Conservation (phyloP, 2,329 filamentous ascomycete species). For the Aspergillus terreus region DNA sequence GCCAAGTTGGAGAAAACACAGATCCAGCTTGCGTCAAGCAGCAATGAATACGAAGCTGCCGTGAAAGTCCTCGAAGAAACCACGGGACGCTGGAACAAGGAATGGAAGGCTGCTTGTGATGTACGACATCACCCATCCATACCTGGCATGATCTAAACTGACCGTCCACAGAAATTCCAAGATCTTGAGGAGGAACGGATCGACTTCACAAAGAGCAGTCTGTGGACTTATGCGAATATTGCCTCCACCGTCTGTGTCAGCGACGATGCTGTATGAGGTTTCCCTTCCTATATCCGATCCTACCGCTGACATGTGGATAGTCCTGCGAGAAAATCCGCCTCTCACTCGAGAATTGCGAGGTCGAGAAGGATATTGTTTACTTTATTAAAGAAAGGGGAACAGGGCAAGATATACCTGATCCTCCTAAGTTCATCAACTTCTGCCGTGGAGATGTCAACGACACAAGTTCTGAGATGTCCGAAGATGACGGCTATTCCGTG, state of each 20-base stretch:
- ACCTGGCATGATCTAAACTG: not conserved
- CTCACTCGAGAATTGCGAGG: conserved; percentile 90
- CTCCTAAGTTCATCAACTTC: conserved; percentile 98
- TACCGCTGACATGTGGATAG: conserved; percentile 23
- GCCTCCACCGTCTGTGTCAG: conserved; percentile 96
- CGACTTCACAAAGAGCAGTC: conserved; percentile 94
- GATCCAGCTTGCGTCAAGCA: conserved; percentile 85
- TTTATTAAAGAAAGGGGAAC: conserved; percentile 91
- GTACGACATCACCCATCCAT: conserved; percentile 33
- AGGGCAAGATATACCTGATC: conserved; percentile 94
- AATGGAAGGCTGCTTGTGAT: conserved; percentile 95
- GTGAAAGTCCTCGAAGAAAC: conserved; percentile 94
- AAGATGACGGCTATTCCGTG: conserved; percentile 94
- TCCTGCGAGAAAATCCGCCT: conserved; percentile 95
- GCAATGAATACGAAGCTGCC: conserved; percentile 87
- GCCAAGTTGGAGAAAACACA: conserved; percentile 98
- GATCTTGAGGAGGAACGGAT: conserved; percentile 95
- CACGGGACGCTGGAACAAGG: conserved; percentile 90
- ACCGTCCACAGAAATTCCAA: conserved; percentile 74
- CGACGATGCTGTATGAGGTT: conserved; percentile 66
- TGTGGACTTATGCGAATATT: conserved; percentile 98
- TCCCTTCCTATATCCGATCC: not conserved
- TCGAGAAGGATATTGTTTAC: conserved; percentile 84
- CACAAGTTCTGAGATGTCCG: conserved; percentile 73
- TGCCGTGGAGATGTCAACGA: conserved; percentile 77